phyloP scores from a whole-genome alignment of 106 monocot species.

The Narthecium ossifragum region DNA sequence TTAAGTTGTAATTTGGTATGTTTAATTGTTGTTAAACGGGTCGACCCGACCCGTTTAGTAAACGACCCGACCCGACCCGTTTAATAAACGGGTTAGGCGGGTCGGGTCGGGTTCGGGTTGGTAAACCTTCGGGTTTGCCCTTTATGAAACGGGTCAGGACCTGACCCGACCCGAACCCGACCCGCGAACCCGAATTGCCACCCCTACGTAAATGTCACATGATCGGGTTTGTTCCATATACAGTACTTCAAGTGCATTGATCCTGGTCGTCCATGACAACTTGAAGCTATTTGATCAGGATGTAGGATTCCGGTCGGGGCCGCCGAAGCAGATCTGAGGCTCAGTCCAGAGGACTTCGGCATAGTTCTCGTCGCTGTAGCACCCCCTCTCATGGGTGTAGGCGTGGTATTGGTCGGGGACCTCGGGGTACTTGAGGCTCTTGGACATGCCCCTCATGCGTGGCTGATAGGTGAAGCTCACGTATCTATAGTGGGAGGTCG shows the following conservation, averaged over 20 bases:
- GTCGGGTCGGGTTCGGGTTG: no score
- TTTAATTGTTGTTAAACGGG: no score
- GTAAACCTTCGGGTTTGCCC: no score
- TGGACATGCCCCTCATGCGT: constrained; percentile 17
- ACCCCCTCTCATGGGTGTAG: constrained; percentile 2
- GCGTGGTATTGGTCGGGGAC: not conserved
- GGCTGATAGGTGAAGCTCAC: constrained; percentile 8
- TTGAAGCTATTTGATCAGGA: not conserved
- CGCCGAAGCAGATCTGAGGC: constrained; percentile 27
- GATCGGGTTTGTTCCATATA: not conserved
- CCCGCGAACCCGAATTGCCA: no score
- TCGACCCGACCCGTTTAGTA: no score
- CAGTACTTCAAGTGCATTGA: not conserved
- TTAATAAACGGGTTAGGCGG: no score
- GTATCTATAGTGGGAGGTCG: constrained; percentile 3
- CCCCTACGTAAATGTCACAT: no score
- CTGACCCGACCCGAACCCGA: no score
- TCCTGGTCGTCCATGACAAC: not conserved
- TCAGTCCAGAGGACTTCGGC: constrained; percentile 10
- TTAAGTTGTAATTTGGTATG: no score
- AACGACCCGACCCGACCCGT: no score
- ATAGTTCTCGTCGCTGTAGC: constrained; percentile 30
- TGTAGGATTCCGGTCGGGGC: constrained; percentile 19
- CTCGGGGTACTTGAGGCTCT: constrained; percentile 15
- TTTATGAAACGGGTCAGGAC: no score